phyloP scores from a whole-genome alignment of 2,329 filamentous ascomycete species.

The Pestalotiopsis fici region DNA sequence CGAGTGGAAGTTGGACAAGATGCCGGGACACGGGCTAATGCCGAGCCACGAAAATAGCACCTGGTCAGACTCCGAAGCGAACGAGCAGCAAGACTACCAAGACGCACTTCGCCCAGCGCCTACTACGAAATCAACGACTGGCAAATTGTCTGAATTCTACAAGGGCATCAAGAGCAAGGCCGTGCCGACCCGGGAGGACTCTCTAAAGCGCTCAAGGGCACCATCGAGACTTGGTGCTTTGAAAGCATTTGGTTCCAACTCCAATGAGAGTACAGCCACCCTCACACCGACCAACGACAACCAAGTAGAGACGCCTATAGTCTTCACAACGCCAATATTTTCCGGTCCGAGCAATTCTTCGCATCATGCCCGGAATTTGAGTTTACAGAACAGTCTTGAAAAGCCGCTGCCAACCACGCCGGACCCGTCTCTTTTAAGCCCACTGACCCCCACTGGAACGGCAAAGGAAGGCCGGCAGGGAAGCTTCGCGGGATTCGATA shows the following conservation, averaged over 20 bases:
- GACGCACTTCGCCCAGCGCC: slow-evolving; percentile 27
- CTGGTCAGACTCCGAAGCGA: slow-evolving; percentile 41
- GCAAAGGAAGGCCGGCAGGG: slow-evolving; percentile 1
- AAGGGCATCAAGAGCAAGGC: slow-evolving; percentile 49
- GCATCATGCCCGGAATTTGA: slow-evolving; percentile 56
- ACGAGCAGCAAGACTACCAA: slow-evolving; percentile 25
- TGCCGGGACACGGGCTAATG: slow-evolving; percentile 30
- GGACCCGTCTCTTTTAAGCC: slow-evolving; percentile 34
- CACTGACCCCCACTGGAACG: slow-evolving; percentile 26
- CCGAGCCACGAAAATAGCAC: slow-evolving; percentile 24
- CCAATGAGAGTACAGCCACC: slow-evolving; percentile 1
- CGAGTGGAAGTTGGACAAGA: slow-evolving; percentile 17
- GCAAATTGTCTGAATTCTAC: slow-evolving; percentile 53
- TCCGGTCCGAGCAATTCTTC: slow-evolving; percentile 16
- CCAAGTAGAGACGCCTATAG: slow-evolving; percentile 19
- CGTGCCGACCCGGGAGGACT: slow-evolving; percentile 43
- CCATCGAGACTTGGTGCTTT: slow-evolving; percentile 41
- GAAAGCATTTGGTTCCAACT: slow-evolving; percentile 27
- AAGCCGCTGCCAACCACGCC: slow-evolving; percentile 59
- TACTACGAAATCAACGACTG: slow-evolving; percentile 40
- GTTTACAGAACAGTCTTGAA: slow-evolving; percentile 56
- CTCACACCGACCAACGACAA: slow-evolving; percentile 2
- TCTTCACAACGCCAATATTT: slow-evolving; percentile 24
- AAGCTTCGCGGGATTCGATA: not conserved
- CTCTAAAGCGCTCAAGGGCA: slow-evolving; percentile 42